Conservation (phyloP, 805 yeast genomes). For the Pichia thaimueangensis region DNA sequence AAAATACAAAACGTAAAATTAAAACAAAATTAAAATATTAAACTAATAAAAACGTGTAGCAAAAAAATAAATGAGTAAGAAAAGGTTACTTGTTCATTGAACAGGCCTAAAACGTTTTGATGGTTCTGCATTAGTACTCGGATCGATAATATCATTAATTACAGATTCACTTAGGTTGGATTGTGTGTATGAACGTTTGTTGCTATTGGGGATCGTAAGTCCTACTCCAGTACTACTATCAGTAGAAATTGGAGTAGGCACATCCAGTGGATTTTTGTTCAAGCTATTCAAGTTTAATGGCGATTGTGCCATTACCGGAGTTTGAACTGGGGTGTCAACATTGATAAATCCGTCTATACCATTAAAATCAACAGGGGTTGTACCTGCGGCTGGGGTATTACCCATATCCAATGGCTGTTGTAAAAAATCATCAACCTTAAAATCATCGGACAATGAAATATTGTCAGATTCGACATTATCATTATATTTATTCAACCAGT, state of each 20-base stretch:
- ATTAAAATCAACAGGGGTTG: conserved; percentile 12
- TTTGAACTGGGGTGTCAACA: conserved; percentile 5
- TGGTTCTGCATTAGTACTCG: background rate
- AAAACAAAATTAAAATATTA: background rate
- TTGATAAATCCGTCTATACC: conserved; percentile 4
- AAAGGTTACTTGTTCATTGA: background rate
- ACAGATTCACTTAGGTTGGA: background rate
- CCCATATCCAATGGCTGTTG: conserved; percentile 16
- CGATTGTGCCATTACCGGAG: conserved; percentile 5
- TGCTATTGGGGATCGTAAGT: no score
- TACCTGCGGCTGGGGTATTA: conserved; percentile 8
- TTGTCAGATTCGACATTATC: conserved; percentile 15
- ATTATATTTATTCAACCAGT: conserved; percentile 37
- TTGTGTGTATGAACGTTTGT: background rate
- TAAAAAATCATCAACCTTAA: conserved; percentile 30
- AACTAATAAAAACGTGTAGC: no score
- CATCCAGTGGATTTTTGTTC: background rate
- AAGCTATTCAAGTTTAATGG: background rate
- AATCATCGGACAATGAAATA: conserved; percentile 23
- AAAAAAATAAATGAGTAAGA: background rate
- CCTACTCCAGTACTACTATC: no score
- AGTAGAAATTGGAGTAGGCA: background rate
- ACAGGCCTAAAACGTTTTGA: background rate
- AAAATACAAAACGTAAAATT: no score
- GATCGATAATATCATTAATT: background rate